A percentile compares a stretch with the other conserved stretches of the same genome.
Evolutionary conservation across 169 alveolate species (phyloP).

Genomic region (Babesia ovata): DNA sequence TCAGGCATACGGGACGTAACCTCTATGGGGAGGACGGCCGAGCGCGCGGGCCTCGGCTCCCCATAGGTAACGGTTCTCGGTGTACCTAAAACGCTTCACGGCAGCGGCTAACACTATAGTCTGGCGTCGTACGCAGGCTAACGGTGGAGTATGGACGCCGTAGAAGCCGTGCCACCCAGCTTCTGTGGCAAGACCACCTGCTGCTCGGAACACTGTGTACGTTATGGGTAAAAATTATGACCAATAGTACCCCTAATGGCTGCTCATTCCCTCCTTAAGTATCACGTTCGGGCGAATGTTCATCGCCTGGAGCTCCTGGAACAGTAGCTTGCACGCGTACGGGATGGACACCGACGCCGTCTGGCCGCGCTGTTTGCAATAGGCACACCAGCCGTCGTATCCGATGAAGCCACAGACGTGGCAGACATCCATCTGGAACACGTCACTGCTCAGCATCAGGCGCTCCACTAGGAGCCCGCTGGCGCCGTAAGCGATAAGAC

Average conservation of each 20-base stretch:
- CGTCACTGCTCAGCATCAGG: constrained; percentile 96
- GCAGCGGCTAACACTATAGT: too few species aligned
- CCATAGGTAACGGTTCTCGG: neutral
- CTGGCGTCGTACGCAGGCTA: too few species aligned
- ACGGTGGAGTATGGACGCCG: too few species aligned
- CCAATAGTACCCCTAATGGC: neutral
- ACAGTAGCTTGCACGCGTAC: constrained; percentile 91
- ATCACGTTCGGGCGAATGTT: constrained; percentile 84
- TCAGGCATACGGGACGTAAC: neutral
- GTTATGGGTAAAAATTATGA: too few species aligned
- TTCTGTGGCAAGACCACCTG: neutral
- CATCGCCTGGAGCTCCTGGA: constrained; percentile 91
- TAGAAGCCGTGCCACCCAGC: neutral
- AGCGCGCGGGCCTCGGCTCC: neutral
- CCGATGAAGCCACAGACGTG: constrained; percentile 94
- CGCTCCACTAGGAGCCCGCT: constrained; percentile 95
- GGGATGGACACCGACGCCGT: constrained; percentile 88
- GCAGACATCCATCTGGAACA: constrained; percentile 94
- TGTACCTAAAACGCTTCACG: too few species aligned
- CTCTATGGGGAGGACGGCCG: constrained; percentile 16
- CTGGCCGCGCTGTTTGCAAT: constrained; percentile 85
- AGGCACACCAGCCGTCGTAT: constrained; percentile 91
- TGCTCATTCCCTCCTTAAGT: constrained; percentile 41
- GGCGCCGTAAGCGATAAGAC: constrained; percentile 99
- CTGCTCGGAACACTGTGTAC: neutral